These are phyloP conservation scores for Trichoderma sp. DNA, from an alignment of 2,329 filamentous ascomycete genomes.

Conservation along the genomic window DNA sequence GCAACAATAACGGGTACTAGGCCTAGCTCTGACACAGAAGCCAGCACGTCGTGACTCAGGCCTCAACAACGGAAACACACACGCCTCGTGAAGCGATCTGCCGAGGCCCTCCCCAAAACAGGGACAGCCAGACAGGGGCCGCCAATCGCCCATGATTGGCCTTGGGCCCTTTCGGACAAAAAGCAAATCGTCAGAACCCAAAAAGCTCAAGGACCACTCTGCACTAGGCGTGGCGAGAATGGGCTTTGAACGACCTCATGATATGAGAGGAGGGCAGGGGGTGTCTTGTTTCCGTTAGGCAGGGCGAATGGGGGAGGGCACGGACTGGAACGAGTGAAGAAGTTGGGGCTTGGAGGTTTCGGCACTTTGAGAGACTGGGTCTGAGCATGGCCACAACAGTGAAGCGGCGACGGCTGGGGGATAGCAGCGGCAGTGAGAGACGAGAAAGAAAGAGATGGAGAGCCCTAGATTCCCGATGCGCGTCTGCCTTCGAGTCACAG, in stretches of 20 bases:
- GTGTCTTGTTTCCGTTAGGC: background rate
- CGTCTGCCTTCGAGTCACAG: background rate
- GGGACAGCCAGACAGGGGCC: background rate
- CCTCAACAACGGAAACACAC: background rate
- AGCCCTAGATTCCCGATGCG: background rate
- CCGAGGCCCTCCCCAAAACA: background rate
- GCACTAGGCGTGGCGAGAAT: background rate
- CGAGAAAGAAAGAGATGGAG: background rate
- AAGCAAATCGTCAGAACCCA: background rate
- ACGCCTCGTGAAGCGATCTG: background rate
- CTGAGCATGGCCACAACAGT: conserved; percentile 1
- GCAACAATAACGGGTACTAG: background rate
- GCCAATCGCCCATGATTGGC: background rate
- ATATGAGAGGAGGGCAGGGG: background rate
- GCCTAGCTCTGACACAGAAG: conserved; percentile 11
- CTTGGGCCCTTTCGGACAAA: background rate
- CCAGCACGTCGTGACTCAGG: background rate
- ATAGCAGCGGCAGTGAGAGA: background rate
- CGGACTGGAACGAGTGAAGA: background rate
- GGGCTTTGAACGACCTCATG: background rate
- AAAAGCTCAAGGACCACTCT: background rate
- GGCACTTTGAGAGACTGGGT: background rate
- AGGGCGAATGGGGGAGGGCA: background rate
- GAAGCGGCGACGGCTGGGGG: background rate
- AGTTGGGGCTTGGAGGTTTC: background rate